A percentile compares a stretch with the other conserved stretches of the same genome.
Conservation (phyloP, 305 asterid genomes). For the Withania somnifera region DNA sequence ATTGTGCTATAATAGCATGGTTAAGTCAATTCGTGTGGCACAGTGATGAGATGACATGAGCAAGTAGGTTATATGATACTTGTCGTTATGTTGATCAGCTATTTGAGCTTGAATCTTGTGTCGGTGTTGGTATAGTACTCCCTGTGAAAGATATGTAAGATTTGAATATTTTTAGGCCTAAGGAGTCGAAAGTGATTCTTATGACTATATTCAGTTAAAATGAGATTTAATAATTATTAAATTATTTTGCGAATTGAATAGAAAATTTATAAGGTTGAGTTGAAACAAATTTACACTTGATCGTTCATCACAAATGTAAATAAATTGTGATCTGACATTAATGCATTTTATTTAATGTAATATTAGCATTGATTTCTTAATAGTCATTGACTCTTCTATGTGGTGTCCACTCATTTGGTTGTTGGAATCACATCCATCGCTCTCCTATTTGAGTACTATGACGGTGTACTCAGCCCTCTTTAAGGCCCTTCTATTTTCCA, state of each 20-base stretch:
- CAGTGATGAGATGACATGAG: neutral
- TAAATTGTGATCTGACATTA: too few relatives aligned
- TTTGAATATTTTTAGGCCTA: neutral
- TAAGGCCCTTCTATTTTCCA: too few relatives aligned
- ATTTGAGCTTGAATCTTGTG: neutral
- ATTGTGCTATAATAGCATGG: neutral
- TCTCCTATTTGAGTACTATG: too few relatives aligned
- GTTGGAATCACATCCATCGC: too few relatives aligned
- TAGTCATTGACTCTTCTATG: too few relatives aligned
- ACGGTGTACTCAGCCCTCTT: too few relatives aligned
- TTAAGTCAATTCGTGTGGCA: neutral
- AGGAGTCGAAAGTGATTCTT: neutral
- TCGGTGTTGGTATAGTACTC: neutral
- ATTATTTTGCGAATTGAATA: neutral
- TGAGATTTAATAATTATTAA: neutral
- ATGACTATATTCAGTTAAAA: neutral
- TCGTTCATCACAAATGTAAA: too few relatives aligned
- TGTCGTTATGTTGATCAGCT: neutral
- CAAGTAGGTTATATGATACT: neutral
- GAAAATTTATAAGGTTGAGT: neutral
- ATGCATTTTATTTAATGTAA: too few relatives aligned
- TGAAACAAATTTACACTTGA: too few relatives aligned
- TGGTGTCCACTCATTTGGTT: too few relatives aligned
- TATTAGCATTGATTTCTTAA: too few relatives aligned
- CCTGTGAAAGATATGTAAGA: neutral